Evolutionary conservation across 768 basidiomycete genomes (phyloP).

Genomic region (Boletellus ananiceps): DNA sequence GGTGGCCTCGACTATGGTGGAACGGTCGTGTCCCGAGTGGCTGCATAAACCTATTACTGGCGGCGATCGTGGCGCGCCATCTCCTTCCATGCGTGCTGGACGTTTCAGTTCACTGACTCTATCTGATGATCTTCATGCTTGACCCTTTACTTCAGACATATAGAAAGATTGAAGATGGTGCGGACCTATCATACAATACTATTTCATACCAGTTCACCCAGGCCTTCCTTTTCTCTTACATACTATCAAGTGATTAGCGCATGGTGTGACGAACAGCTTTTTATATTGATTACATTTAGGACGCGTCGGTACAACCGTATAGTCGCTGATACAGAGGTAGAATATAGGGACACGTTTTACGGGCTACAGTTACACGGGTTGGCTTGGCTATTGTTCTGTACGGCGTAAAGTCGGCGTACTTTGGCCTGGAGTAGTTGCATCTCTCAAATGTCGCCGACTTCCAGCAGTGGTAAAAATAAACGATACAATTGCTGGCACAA

Average conservation of each 20-base stretch:
- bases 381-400: neutral
- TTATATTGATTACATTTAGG: constrained; percentile 5
- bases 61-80: neutral
- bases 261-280: constrained; percentile 2
- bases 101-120: neutral
- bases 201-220: constrained; percentile 6
- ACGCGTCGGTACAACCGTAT: neutral
- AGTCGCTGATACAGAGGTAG: neutral
- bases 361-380: neutral
- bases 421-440: no score
- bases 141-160: neutral
- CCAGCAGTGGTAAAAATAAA: neutral
- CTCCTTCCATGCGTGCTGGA: neutral
- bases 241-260: constrained; percentile 7
- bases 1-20: constrained; percentile 31
- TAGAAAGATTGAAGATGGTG: constrained; percentile 1
- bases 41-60: constrained; percentile 13
- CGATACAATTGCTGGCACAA: neutral
- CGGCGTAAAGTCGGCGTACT: no score
- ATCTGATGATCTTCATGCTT: neutral
- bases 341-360: neutral
- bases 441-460: no score
- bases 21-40: constrained; percentile 35
- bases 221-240: constrained; percentile 4
- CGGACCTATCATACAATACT: constrained; percentile 15